phyloP scores from a whole-genome alignment of 2,329 filamentous ascomycete species.

The Diplocarpon mali region DNA sequence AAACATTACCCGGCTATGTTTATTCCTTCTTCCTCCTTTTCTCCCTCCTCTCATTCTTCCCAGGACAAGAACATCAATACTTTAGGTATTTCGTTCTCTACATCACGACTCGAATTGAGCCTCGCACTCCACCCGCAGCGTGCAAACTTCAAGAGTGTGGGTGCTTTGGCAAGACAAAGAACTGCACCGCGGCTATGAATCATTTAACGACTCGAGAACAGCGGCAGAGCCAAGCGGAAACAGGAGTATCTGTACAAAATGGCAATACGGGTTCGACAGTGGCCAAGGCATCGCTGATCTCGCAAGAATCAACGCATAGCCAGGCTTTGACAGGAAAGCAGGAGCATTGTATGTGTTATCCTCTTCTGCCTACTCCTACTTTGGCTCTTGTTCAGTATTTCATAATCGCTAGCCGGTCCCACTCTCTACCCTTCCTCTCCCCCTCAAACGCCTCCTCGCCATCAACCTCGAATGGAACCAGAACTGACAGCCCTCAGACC shows the following conservation, averaged over 20 bases:
- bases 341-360: conserved; percentile 85
- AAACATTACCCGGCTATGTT: no score
- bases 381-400: neutral
- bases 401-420: neutral
- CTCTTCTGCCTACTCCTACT: conserved; percentile 1
- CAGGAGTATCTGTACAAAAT: neutral
- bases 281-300: no score
- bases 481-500: conserved; percentile 44
- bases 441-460: no score
- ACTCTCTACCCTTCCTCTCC: neutral
- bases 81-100: no score
- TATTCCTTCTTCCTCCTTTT: no score
- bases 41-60: no score
- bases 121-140: no score
- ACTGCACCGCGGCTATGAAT: neutral
- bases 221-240: conserved; percentile 15
- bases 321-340: conserved; percentile 74
- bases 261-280: neutral
- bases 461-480: no score
- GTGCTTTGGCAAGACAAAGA: no score
- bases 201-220: neutral
- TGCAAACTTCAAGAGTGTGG: no score
- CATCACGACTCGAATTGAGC: no score
- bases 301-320: conserved; percentile 7
- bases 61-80: no score